phyloP scores from a whole-genome alignment of 148 eudicot genomes.

The Rhododendron griersonianum region DNA sequence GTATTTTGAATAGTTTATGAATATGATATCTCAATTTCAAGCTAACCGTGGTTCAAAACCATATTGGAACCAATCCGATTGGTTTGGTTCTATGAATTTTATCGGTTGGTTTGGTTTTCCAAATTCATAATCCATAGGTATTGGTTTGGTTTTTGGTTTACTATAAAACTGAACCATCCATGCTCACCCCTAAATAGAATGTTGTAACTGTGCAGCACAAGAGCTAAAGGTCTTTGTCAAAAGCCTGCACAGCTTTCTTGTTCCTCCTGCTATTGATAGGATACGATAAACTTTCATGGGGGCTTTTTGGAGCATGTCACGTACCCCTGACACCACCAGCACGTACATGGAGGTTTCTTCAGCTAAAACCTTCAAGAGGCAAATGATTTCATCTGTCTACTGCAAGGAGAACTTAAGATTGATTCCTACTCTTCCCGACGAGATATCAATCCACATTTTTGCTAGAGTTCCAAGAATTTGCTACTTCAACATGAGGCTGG shows the following conservation, averaged over 20 bases:
- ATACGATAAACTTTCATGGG: neutral
- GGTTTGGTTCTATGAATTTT: too few species aligned
- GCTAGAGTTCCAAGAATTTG: constrained; percentile 72
- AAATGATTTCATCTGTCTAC: constrained; percentile 38
- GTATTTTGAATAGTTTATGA: too few species aligned
- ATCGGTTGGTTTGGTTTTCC: too few species aligned
- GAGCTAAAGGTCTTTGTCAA: neutral
- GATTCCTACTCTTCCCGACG: constrained; percentile 88
- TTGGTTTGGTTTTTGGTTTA: too few species aligned
- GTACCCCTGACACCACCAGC: neutral
- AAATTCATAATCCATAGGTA: too few species aligned
- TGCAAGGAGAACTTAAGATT: constrained; percentile 55
- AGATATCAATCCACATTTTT: constrained; percentile 84
- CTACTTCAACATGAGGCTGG: constrained; percentile 52
- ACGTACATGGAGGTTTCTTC: constrained; percentile 24
- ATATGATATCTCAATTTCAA: too few species aligned
- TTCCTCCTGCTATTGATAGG: neutral
- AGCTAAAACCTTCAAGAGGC: constrained; percentile 60
- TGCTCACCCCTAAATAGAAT: neutral
- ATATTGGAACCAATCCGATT: too few species aligned
- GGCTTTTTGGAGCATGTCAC: neutral
- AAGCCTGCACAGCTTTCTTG: neutral
- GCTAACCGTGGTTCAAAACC: too few species aligned
- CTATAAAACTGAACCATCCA: too few species aligned
- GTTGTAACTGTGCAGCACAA: neutral